Evolutionary conservation across 1,139 yeast species (phyloP), one percentile per base, ranked within the genome.

Genomic region (Geotrichum histeridarum): DNA sequence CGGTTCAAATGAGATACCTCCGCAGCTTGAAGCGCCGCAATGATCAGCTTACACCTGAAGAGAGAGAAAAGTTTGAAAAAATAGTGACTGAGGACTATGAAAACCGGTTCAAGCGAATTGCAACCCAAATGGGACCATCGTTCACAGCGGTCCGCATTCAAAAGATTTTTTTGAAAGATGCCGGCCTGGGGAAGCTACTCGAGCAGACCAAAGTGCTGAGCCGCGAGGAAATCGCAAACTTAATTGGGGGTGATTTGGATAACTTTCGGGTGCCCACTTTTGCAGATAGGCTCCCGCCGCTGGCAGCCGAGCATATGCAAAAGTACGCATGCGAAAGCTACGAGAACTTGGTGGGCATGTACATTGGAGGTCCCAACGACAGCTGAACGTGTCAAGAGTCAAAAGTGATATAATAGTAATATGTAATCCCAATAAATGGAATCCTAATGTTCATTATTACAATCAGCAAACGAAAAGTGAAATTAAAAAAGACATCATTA

Each of bases 41-140:
- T 52, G 70, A 64, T 17, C 61, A 62, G 39, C 66, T 74, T 67
- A 63, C 72, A 2, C 57, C 64, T 30, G 64, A 61, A 17, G 74
- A 74, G 64, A 68, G 63, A 45, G 53, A 60, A 2, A 66, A 63
- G 51, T 59, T 74, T 32, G 57, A 64, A 15, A 59, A 61, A 31
- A 66, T 66, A 1, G 61, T 74, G 35, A 57, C 64, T 15, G 65
- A 66, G 30, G 78, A 74, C 63, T 74, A 77, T 75, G 69, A 70
- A n/a, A 62, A 60, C 37, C 67, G 77, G 53, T 73, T 75, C 73
- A 67, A 65, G 49, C 63, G 78, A 42, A 65, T 74, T 18, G 53
- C 62, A 17, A 56, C 56, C 11, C 64, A 59, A 32, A 63, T 67
- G 68, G 70, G 70, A 0, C 62, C 61, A 15, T 58, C 65, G 15